A percentile compares a stretch with the other conserved stretches of the same genome.
phyloP scores from a whole-genome alignment of 768 basidiomycete species.

The Hygrocybe coccinea region DNA sequence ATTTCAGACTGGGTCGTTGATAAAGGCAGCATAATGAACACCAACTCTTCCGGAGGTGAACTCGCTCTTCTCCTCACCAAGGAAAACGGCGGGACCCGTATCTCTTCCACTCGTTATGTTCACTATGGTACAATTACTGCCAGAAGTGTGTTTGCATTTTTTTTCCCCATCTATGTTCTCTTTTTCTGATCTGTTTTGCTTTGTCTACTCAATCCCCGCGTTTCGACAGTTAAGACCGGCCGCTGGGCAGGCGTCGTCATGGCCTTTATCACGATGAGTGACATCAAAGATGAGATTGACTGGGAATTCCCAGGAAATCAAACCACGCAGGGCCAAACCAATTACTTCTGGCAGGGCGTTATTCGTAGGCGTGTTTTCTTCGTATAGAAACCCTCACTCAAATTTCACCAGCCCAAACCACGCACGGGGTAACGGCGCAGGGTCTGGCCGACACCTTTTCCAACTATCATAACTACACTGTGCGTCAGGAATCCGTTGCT shows the following conservation, averaged over 20 bases:
- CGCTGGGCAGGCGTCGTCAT: conserved; percentile 79
- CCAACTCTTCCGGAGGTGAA: conserved; percentile 57
- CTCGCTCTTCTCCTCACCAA: conserved; percentile 65
- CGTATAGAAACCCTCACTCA: not conserved
- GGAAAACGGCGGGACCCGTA: conserved; percentile 66
- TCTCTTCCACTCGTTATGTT: conserved; percentile 76
- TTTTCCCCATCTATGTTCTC: not conserved
- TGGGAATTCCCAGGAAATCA: conserved; percentile 75
- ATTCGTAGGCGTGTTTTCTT: conserved; percentile 46
- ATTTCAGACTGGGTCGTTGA: conserved; percentile 65
- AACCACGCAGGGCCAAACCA: conserved; percentile 67
- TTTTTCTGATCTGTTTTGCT: not conserved
- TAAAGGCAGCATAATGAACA: conserved; percentile 61
- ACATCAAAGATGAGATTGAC: conserved; percentile 81
- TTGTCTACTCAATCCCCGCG: no score
- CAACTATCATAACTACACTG: conserved; percentile 75
- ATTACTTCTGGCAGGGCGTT: conserved; percentile 73
- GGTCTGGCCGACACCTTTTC: conserved; percentile 58
- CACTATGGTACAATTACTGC: conserved; percentile 77
- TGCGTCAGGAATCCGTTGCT: conserved; percentile 34
- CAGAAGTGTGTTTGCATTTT: conserved; percentile 36
- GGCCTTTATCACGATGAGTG: conserved; percentile 81
- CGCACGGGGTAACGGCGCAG: conserved; percentile 44
- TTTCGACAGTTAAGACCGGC: conserved; percentile 77
- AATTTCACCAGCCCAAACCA: conserved; percentile 37